These are phyloP conservation scores for Ascochyta pisi DNA, from an alignment of 2,329 filamentous ascomycete species.

Conservation along the genomic window DNA sequence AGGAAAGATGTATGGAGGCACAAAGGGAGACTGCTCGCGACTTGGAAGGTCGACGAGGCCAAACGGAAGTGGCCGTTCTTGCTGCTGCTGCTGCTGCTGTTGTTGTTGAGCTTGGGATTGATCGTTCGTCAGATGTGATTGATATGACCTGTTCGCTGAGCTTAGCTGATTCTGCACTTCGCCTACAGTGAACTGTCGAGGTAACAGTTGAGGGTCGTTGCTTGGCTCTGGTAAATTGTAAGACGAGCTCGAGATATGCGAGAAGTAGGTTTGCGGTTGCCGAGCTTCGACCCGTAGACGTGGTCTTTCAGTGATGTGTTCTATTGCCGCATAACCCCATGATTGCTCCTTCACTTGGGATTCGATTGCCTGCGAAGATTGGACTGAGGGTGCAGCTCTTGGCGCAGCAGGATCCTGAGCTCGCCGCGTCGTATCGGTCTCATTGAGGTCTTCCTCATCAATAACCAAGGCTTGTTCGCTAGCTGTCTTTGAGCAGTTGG, in stretches of 20 bases:
- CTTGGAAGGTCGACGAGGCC: constrained; percentile 38
- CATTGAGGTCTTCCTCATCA: constrained; percentile 38
- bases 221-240: constrained; percentile 6
- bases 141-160: constrained; percentile 4
- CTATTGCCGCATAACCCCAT: constrained; percentile 27
- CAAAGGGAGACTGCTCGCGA: constrained; percentile 25
- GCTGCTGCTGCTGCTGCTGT: constrained; percentile 4
- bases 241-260: constrained; percentile 17
- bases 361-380: not conserved
- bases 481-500: constrained; percentile 59
- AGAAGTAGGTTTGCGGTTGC: constrained; percentile 22
- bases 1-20: constrained; percentile 30
- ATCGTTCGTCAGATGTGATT: not conserved
- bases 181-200: constrained; percentile 24
- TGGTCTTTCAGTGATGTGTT: not conserved
- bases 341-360: not conserved
- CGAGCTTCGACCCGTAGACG: constrained; percentile 8
- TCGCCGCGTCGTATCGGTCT: constrained; percentile 37
- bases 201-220: constrained; percentile 20
- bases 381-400: not conserved
- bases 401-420: not conserved
- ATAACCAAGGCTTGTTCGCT: constrained; percentile 41
- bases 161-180: constrained; percentile 33
- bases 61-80: constrained; percentile 35
- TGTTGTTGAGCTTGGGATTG: not conserved